Evolutionary conservation across 2,329 filamentous ascomycete species (phyloP), one percentile per base, ranked within the genome.

Genomic region (Clathrospora elynae): DNA sequence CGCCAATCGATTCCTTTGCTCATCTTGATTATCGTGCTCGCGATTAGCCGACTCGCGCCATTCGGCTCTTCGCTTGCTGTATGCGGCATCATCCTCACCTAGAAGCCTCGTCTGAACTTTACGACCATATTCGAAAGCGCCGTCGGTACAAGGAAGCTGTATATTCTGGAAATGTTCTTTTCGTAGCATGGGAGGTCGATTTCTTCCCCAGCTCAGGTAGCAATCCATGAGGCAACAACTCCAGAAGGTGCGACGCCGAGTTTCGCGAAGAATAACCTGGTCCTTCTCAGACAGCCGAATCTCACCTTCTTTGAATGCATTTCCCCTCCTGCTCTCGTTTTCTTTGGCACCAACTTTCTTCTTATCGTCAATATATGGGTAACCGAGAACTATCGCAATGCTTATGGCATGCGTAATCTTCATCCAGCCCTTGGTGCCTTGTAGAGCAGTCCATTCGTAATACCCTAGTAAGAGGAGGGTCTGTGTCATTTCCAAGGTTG

Each of bases 211-310:
- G 23, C 83, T 80, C 16, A 88, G 71, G 66, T 88, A 81, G 3
- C 85, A 80, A 62, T 90, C 86, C 54, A 90, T 74, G 36, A 88
- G 83, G 45, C 87, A 83, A 58, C 85, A 88, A 55, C 85, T 87
- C 73, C 86, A 89, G 73, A 88, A 86, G 1, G 86, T 88, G 5
- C 87, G 79, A 17, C 86, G 76, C 46, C 78, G 75, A 9, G 85
- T 78, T 64, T 90, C 86, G 43, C 81, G 81, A 23, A 79, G 72
- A 14, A 85, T 79, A 32, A 80, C 77, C 11, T 73, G 66, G 41
- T 77, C 66, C 3, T 66, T 51, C 31, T 62, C 58, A 1, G 50
- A 54, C 6, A 37, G 35, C n/a, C 35, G 28, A 7, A 40, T 42
- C 9, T 56, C 51, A 5, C 31, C 35, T 6, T 44, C 42, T 25